phyloP scores from a whole-genome alignment of 1,284 basidiomycete genomes.

The Boletellus dicymbophilus region DNA sequence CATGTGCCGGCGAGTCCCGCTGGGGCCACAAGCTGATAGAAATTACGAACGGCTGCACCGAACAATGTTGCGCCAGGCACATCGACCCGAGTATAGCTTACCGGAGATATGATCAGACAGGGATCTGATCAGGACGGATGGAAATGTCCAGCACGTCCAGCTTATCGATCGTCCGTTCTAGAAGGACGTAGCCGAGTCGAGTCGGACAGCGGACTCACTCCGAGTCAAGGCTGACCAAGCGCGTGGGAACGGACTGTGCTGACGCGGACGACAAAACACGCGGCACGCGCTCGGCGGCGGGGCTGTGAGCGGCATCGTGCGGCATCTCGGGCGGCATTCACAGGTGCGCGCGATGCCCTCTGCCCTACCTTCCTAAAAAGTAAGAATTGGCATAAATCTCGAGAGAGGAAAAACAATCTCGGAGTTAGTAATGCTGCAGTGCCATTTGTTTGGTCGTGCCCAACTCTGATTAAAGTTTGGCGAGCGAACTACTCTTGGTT shows the following conservation, averaged over 20 bases:
- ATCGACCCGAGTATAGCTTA: neutral
- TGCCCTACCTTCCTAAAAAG: slow-evolving; percentile 32
- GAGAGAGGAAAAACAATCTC: slow-evolving; percentile 6
- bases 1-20: too few relatives aligned
- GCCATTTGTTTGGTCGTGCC: slow-evolving; percentile 31
- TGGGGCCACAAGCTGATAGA: too few relatives aligned
- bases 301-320: slow-evolving; percentile 18
- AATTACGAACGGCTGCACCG: too few relatives aligned
- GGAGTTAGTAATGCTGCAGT: slow-evolving; percentile 12
- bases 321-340: too few relatives aligned
- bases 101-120: too few relatives aligned
- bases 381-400: neutral
- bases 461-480: slow-evolving; percentile 32
- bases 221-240: neutral
- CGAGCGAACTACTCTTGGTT: neutral
- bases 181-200: neutral
- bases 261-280: slow-evolving; percentile 24
- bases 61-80: slow-evolving; percentile 22
- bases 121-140: neutral
- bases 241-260: neutral
- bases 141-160: neutral
- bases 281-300: slow-evolving; percentile 16
- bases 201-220: neutral
- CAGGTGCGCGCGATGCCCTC: slow-evolving; percentile 16
- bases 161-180: slow-evolving; percentile 13